Base-by-base conservation (phyloP, 2,329 filamentous ascomycete genomes). In the Sphaerulina musiva region DNA sequence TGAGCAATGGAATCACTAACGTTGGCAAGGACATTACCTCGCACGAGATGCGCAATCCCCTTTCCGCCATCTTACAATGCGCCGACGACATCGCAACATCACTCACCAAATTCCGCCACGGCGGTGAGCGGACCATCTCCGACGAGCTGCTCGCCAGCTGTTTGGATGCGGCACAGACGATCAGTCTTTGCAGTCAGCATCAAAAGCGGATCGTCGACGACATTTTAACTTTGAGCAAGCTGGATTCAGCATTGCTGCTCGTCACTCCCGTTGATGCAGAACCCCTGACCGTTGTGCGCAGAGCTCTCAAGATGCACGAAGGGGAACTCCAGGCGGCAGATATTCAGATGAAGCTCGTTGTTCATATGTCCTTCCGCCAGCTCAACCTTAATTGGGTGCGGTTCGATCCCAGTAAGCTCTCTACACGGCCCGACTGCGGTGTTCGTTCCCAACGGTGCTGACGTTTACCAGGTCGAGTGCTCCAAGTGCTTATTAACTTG, bases 201-300 rank as follows among this genome's bases (percentile, higher is more conserved):
- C 87, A 92, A 66, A 90, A 90, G 69, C 75, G 83, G 7, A 87
- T 89, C 43, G 83, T 88, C n/a, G 84, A 88, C 63, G 85, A 88
- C 64, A 84, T 88, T 26, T 72, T 89, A 39, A 87, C 83, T 8
- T 78, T 87, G 62, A 87, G 83, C 3, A 88, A 91, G 66, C 78
- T 92, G 31, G 86, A 92, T 64, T 87, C 85, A 2, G 84, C 85
- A 39, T 80, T 90, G 67, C 73, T 92, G 10, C 78, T 85, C 2
- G 83, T 91, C 6, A 85, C 85, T 0, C 86, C 86, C 1, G 81
- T 84, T 17, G 83, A 83, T 10, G 80, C 84, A 1, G 81, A 87
- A 61, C 85, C 86, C 0, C 74, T 86, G 48, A 76, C 77, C 7
- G 80, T 90, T 41, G 79, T 89, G 2, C 78, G 82, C 51, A 78